Evolutionary conservation across 495 filamentous ascomycete genomes (phyloP).

Genomic region (Talaromyces proteolyticus): DNA sequence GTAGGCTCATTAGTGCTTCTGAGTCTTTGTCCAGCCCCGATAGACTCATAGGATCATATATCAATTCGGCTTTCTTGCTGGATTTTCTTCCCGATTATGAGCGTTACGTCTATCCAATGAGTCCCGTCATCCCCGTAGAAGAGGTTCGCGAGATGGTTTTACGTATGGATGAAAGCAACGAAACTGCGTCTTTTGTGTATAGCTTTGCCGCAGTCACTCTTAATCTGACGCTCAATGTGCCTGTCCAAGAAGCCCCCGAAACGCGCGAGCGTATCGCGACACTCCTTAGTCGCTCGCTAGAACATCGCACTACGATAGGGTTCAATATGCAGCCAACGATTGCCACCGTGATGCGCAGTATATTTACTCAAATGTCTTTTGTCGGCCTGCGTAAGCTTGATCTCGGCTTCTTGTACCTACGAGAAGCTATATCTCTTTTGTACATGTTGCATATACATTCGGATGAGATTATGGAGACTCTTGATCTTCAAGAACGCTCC

Average conservation of each 20-base stretch:
- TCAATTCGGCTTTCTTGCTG: constrained; percentile 13
- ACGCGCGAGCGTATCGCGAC: constrained; percentile 11
- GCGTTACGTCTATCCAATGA: constrained; percentile 22
- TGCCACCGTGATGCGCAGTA: constrained; percentile 11
- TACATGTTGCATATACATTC: constrained; percentile 19
- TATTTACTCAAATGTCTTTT: constrained; percentile 22
- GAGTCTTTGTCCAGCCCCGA: too few species aligned
- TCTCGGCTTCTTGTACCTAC: constrained; percentile 23
- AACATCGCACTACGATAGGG: constrained; percentile 13
- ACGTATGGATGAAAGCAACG: constrained; percentile 13
- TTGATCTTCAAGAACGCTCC: constrained; percentile 14
- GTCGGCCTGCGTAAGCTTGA: constrained; percentile 19
- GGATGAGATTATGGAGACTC: constrained; percentile 8
- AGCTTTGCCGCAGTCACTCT: constrained; percentile 23
- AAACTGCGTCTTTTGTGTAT: constrained; percentile 19
- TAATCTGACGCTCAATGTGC: constrained; percentile 12
- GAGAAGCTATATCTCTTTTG: constrained; percentile 21
- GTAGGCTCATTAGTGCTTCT: not conserved
- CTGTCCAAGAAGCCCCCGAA: constrained; percentile 6
- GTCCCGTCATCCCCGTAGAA: constrained; percentile 16
- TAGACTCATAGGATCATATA: constrained; percentile 4
- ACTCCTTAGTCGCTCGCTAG: constrained; percentile 18
- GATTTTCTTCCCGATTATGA: constrained; percentile 17
- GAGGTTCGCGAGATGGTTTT: constrained; percentile 16
- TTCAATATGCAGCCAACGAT: constrained; percentile 15